Conservation (phyloP, 2,329 filamentous ascomycete species). For the Aspergillus sp. region DNA sequence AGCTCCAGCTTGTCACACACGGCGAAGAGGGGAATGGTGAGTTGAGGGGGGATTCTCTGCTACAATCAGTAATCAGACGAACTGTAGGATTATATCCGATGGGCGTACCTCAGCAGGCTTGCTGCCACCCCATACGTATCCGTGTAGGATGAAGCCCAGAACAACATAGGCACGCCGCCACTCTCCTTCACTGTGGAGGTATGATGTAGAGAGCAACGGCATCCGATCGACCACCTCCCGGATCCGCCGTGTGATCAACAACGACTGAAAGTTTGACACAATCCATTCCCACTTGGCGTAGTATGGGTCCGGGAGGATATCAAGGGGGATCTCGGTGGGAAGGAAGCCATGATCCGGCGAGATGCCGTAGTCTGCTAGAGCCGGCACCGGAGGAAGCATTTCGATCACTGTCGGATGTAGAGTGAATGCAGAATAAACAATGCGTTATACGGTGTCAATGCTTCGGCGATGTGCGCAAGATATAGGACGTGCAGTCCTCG, state of each 20-base stretch:
- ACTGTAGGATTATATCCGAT: neutral
- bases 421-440: neutral
- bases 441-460: neutral
- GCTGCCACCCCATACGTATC: constrained; percentile 85
- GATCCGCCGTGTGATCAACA: constrained; percentile 81
- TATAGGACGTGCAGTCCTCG: too few species aligned
- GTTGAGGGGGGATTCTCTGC: constrained; percentile 68
- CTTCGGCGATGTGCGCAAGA: neutral
- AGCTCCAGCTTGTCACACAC: constrained; percentile 78
- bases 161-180: constrained; percentile 86
- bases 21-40: constrained; percentile 78
- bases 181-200: constrained; percentile 79
- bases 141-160: constrained; percentile 75
- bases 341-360: constrained; percentile 74
- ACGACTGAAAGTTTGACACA: constrained; percentile 76
- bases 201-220: constrained; percentile 77
- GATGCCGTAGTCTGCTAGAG: constrained; percentile 70
- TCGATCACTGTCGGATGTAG: neutral
- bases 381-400: constrained; percentile 48
- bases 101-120: constrained; percentile 64
- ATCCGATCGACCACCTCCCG: constrained; percentile 75
- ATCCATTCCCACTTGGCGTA: constrained; percentile 94
- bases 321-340: constrained; percentile 74
- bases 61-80: constrained; percentile 1
- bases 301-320: constrained; percentile 79